These are phyloP conservation scores for Chrysoporthe cubensis DNA, from an alignment of 2,329 filamentous ascomycete species.

Conservation along the genomic window DNA sequence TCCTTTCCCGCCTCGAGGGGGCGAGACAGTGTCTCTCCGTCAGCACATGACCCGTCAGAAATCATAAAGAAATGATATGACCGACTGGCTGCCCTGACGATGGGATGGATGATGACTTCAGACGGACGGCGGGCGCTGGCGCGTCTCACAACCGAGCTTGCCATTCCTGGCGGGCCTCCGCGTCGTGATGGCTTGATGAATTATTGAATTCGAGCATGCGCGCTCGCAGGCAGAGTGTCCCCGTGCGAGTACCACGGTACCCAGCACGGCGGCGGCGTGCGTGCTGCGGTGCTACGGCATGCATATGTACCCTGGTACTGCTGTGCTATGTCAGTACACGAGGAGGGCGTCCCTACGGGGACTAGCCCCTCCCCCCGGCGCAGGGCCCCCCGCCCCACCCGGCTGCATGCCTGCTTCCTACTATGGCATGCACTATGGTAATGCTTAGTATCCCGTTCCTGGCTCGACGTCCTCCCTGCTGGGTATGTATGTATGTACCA, in stretches of 20 bases:
- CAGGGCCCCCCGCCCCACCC: background rate
- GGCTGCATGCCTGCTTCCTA: background rate
- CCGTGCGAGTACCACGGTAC: no score
- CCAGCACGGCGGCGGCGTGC: no score
- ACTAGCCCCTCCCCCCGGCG: background rate
- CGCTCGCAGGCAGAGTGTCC: no score
- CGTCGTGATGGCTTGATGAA: constrained; percentile 11
- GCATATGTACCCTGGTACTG: background rate
- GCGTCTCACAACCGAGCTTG: background rate
- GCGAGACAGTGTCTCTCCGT: background rate
- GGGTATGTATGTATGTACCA: background rate
- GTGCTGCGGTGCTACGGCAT: no score
- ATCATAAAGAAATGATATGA: background rate
- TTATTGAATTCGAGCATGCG: constrained; percentile 5
- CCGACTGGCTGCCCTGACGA: background rate
- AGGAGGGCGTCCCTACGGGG: background rate
- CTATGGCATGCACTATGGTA: background rate
- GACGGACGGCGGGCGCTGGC: background rate
- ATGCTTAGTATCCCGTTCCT: no score
- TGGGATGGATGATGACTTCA: background rate
- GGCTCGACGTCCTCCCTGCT: background rate
- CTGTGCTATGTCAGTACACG: background rate
- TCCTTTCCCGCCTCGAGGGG: background rate
- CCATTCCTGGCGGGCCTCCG: background rate
- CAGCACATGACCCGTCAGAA: background rate